These are phyloP conservation scores for Spatholobus suberectus DNA, from an alignment of 306 rosid species.

Conservation along the genomic window DNA sequence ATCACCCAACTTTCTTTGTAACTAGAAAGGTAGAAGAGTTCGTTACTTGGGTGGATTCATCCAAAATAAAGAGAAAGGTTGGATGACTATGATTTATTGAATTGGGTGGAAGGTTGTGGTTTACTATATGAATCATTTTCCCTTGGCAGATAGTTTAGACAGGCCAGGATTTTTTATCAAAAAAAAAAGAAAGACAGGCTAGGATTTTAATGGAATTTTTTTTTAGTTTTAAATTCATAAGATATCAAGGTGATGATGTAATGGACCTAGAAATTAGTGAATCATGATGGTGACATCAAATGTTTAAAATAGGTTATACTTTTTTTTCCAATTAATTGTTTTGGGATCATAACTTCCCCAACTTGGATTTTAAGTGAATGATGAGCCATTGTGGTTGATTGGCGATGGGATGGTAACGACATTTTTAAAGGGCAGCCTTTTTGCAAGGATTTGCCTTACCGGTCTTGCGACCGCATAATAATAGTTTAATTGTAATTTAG, in stretches of 20 bases:
- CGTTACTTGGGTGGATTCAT: conserved; percentile 89
- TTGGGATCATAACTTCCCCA: background rate
- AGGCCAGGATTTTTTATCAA: too few species aligned
- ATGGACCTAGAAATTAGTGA: background rate
- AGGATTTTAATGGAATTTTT: background rate
- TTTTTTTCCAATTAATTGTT: background rate
- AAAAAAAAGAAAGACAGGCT: too few species aligned
- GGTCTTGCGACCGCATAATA: too few species aligned
- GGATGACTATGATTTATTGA: conserved; percentile 85
- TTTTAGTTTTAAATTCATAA: background rate
- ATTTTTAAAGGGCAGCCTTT: too few species aligned
- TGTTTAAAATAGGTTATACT: background rate
- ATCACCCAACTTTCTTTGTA: conserved; percentile 88
- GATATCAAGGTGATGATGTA: background rate
- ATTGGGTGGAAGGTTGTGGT: background rate
- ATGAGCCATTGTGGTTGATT: background rate
- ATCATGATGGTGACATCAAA: background rate
- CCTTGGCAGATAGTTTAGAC: background rate
- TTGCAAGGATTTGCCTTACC: too few species aligned
- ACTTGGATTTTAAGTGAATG: background rate
- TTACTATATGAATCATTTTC: background rate
- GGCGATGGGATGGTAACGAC: too few species aligned
- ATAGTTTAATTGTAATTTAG: too few species aligned
- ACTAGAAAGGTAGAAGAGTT: conserved; percentile 96
- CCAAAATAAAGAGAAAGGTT: conserved; percentile 89